Base-by-base conservation (phyloP, 2,329 filamentous ascomycete species). In the Calonectria ilicicola region DNA sequence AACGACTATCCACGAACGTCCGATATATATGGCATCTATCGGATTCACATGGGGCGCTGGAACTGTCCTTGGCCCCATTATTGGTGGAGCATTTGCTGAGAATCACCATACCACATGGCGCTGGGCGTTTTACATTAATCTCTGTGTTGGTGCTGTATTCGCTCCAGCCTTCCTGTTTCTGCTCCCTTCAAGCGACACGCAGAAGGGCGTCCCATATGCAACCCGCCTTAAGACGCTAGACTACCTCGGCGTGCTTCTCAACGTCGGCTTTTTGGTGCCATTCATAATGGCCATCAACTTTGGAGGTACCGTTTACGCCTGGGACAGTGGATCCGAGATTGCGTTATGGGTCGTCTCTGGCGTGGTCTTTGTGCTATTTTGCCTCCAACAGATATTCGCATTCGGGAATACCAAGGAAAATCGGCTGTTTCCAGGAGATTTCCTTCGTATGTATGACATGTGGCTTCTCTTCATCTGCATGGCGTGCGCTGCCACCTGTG, bases 101-200 rank as follows among this genome's bases (percentile, higher is more conserved):
- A 82, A 58, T 8, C 32, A 76, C 5, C 72, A 75, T 2, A 85
- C 83, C 0, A 82, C 81, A 0, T 88, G 86, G 86, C 29, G 38
- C 40, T 63, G 62, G 84, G 83, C 83, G 0, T 88, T 89, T 75
- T 91, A 91, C 76, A 86, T 90, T 78, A 90, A 90, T 72, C 80
- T 90, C 9, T 78, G 53, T 76, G 2, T 72, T 83, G 42, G 80
- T 89, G 46, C 85, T 81, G 3, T 81, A 2, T 75, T 84, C 5
- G 82, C 83, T 27, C 80, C 84, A 2, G 86, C 88, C 0, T 82
- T 85, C 29, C 84, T 86, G 32, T 44, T 90, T 40, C 85, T 87
- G 70, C 74, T 86, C 6, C 82, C 90, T 0, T 84, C 81, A 2
- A 79, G 80, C 44, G 35, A 66, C 81, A 23, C 78, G 76, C 12